These are phyloP conservation scores for Paraleonurus japonicus DNA, from an alignment of 257 asterid species.

Conservation along the genomic window DNA sequence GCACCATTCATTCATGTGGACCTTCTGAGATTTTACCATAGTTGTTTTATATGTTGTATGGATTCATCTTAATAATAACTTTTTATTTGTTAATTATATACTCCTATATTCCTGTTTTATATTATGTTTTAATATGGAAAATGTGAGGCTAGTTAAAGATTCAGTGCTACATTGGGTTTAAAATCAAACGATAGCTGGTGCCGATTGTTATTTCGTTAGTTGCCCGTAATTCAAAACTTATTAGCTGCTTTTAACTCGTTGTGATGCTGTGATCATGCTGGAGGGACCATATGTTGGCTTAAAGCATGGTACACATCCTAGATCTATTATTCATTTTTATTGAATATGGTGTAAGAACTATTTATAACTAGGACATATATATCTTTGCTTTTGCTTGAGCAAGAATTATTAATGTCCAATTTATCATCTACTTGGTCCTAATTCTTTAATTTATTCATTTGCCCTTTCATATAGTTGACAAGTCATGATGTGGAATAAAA, in stretches of 20 bases:
- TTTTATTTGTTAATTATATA: not conserved
- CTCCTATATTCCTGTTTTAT: not conserved
- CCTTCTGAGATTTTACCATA: not conserved
- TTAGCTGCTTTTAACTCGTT: slow-evolving; percentile 4
- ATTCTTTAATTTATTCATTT: not conserved
- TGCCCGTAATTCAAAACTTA: not conserved
- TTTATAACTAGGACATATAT: not conserved
- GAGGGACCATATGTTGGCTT: slow-evolving; percentile 13
- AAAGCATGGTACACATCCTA: not conserved
- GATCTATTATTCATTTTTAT: not conserved
- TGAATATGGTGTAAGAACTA: slow-evolving; percentile 5
- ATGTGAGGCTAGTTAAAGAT: not conserved
- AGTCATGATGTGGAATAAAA: not conserved
- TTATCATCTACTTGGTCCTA: slow-evolving; percentile 1
- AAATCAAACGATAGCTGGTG: not conserved
- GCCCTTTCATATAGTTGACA: not conserved
- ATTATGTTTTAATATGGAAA: not conserved
- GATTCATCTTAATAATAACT: not conserved
- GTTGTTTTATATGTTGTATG: not conserved
- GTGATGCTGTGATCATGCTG: not conserved
- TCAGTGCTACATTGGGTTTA: not conserved
- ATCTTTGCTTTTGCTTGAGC: not conserved
- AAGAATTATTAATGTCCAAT: not conserved
- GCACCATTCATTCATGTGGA: slow-evolving; percentile 13
- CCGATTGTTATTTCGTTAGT: not conserved